These are phyloP conservation scores for Paramyrothecium roridum DNA, from an alignment of 2,329 filamentous ascomycete species.

Conservation along the genomic window DNA sequence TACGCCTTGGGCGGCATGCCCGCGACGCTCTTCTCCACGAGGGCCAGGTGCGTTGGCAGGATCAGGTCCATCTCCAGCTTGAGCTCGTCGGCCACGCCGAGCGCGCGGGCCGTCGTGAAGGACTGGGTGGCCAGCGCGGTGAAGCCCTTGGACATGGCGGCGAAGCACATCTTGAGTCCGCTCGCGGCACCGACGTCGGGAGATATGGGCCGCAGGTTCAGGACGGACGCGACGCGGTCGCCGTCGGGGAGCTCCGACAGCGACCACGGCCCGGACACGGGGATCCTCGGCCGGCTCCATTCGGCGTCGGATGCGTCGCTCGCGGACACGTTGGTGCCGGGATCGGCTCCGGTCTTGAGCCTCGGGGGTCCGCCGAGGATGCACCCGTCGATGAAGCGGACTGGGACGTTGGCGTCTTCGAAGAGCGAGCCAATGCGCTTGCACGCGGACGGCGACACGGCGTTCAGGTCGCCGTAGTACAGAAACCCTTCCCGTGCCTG, in stretches of 20 bases:
- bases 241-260: conserved; percentile 38
- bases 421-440: conserved; percentile 42
- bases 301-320: conserved; percentile 11
- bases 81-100: conserved; percentile 57
- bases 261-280: conserved; percentile 44
- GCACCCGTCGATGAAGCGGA: conserved; percentile 54
- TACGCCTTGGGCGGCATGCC: conserved; percentile 73
- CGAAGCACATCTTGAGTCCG: conserved; percentile 66
- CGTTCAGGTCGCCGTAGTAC: conserved; percentile 66
- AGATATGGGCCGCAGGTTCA: conserved; percentile 50
- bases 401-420: conserved; percentile 29
- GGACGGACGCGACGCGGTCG: conserved; percentile 32
- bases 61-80: conserved; percentile 46
- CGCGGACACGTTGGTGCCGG: conserved; percentile 9
- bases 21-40: conserved; percentile 48
- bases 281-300: conserved; percentile 41
- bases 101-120: conserved; percentile 62
- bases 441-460: conserved; percentile 55
- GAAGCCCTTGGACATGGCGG: conserved; percentile 60
- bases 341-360: conserved; percentile 18
- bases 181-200: conserved; percentile 51
- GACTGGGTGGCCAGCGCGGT: conserved; percentile 68
- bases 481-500: conserved; percentile 36
- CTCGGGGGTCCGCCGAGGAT: conserved; percentile 55
- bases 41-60: conserved; percentile 41